Evolutionary conservation across 306 rosid species (phyloP), one percentile per base, ranked within the genome.

Genomic region (Quillaja saponaria): DNA sequence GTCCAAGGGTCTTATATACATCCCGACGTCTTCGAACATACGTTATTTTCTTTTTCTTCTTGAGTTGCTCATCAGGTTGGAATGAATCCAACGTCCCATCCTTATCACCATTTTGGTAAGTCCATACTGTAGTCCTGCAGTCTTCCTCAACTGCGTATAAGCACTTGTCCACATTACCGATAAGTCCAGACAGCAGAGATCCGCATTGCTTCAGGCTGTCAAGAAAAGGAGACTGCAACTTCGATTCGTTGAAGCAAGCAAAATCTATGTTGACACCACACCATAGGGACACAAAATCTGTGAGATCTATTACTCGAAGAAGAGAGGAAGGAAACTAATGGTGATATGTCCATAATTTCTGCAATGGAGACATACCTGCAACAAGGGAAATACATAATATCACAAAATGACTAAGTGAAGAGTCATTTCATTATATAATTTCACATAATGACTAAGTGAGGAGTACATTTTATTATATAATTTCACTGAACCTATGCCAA

Each of bases 101-200:
- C 52, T 58, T 79, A 35, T 71, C 71, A 59, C 79, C 83, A 76
- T 61, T 84, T 66, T 54, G 72, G 67, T 80, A 91, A 7, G 91
- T 91, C 97, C 96, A 91, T 14, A 91, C 91, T 3, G 96, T 91
- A 67, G 86, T 85, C 77, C 87, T 80, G 69, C 95, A 91, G 73
- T 91, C 96, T 31, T 81, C 89, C 62, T 69, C 51, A 41, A 91
- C 68, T 52, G 89, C 91, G 70, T 91, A 68, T 66, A 80, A 34
- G 76, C 97, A 87, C 34, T 80, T 85, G 42, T 59, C 77, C 12
- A 61, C 54, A 75, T 68, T 82, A 55, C 82, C 84, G 31, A 54
- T 67, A 60, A 74, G 47, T 53, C 95, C 91, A 39, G 84, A 70
- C 34, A 83, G 72, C 63, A 80, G 58, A 48, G 85, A 75, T 58